Evolutionary conservation across 2,329 filamentous ascomycete genomes (phyloP), one percentile per base, ranked within the genome.

Genomic region (Gaeumannomyces tritici): DNA sequence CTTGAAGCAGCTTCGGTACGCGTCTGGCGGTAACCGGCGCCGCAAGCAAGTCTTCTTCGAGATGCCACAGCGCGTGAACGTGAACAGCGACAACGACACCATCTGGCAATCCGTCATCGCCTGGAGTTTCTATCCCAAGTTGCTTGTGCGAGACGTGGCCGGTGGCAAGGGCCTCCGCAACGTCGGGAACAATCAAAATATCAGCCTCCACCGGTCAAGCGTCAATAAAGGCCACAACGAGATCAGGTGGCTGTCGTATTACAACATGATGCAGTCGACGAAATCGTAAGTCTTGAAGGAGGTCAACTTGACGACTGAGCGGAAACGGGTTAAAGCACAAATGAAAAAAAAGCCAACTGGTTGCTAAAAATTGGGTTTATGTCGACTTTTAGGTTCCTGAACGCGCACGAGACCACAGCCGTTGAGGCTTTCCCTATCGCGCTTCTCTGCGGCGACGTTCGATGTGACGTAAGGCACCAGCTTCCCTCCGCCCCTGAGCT

Each of bases 81-180:
- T 80, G 33, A 89, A 95, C 71, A 92, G 89, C 66, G 83, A 88
- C 62, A 93, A 96, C 65, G 93, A 99, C 67, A 69, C 87, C 1
- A 80, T 97, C 28, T 82, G 91, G 7, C 85, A 88, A 64, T 89
- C 92, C 0, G 89, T 97, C 55, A 89, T 97, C 67, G 90, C 92
- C 0, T 96, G 91, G 85, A 93, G 91, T 61, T 96, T 99, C 77
- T 98, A 99, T 70, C 95, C 95, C 0, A 97, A 96, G 70, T 83
- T 99, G 21, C 82, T 98, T 4, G 85, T 89, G 29, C 86, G 89
- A 62, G 93, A 98, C 69, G 86, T 85, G 60, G 76, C 77, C 0
- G 79, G 79, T 27, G 78, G 79, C 29, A 96, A 92, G 76, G 91
- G 90, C 15, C 89, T 93, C 81, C 88, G 93, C 62, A 98, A 97